Base-by-base conservation (phyloP, 192 early-diverging fungal genomes). In the Fimicolochytrium jonesii region DNA sequence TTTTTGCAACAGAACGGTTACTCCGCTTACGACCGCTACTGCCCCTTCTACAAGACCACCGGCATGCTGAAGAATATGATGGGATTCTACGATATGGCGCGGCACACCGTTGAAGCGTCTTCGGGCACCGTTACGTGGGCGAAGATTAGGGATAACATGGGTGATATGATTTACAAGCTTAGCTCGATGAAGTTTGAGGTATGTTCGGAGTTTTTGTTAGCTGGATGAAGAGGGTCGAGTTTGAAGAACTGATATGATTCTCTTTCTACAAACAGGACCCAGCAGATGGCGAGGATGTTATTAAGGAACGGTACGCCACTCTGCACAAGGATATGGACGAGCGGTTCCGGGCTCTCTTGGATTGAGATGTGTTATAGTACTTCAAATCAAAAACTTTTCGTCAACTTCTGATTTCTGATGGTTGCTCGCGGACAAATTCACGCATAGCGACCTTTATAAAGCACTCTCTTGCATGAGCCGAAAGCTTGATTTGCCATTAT, bases 1-100 rank as follows among this genome's bases (percentile, higher is more conserved):
- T 99, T 99, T 81, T 81, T 99, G 75, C 97, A 99, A 79, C 97
- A 99, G 76, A 99, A 99, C 76, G 95, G 95, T 31, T 99, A 98
- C 82, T 95, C 93, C 48, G 82, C 80, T 68, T 99, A 99, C 71
- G 97, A 99, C 77, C 90, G 94, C 48, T 98, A 88, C 86, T 98
- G 97, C 71, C 97, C 97, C 33, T 98, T 99, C 86, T 99, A 90
- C 85, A 99, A 99, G 86, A 97, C 97, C 15, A 91, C 89, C 9
- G 95, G 94, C 81, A 92, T 99, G 88, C 84, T 99, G 74, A 82
- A 92, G 52, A 97, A 99, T 81, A 89, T 99, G 89, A 83, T 99
- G 69, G 88, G 87, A 43, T 98, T 97, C 72, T 94, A 96, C 77
- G 92, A 89, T 56, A 88, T 90, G 59, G 93, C 97, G 39, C 88